These are phyloP conservation scores for Xylariaceae sp. DNA, from an alignment of 2,329 filamentous ascomycete genomes.

Conservation along the genomic window DNA sequence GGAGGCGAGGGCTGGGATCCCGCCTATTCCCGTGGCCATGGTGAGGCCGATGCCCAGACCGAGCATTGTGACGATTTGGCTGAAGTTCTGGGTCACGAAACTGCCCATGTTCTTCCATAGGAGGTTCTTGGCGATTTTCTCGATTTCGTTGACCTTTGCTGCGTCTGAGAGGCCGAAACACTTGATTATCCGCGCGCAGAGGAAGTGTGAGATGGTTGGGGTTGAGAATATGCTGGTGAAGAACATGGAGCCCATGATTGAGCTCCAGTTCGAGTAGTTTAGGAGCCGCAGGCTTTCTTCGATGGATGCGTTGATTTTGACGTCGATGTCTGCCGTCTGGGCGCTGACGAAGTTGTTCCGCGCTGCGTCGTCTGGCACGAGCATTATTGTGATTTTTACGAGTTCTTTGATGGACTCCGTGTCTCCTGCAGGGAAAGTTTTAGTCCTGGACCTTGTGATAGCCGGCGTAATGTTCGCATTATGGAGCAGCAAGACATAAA, in stretches of 20 bases:
- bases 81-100: constrained; percentile 22
- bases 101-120: constrained; percentile 24
- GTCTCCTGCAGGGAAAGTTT: constrained; percentile 6
- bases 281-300: constrained; percentile 20
- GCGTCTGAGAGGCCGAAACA: constrained; percentile 23
- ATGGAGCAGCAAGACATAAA: neutral
- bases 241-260: constrained; percentile 17
- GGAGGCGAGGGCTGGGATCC: constrained; percentile 20
- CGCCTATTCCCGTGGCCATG: constrained; percentile 22
- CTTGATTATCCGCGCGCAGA: constrained; percentile 24
- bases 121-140: constrained; percentile 17
- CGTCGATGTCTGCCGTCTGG: constrained; percentile 22
- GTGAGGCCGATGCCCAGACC: constrained; percentile 19
- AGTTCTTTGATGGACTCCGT: constrained; percentile 23
- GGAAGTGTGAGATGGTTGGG: constrained; percentile 23
- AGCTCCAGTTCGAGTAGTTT: constrained; percentile 20
- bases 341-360: constrained; percentile 23
- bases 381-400: constrained; percentile 18
- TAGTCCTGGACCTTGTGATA: neutral
- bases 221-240: constrained; percentile 18
- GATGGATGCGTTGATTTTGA: constrained; percentile 19
- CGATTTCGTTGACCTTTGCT: constrained; percentile 19
- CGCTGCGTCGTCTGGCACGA: constrained; percentile 21
- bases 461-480: neutral
- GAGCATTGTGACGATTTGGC: constrained; percentile 16